Evolutionary conservation across 1,139 yeast species (phyloP).

Genomic region (Meyerozyma elateridarum): DNA sequence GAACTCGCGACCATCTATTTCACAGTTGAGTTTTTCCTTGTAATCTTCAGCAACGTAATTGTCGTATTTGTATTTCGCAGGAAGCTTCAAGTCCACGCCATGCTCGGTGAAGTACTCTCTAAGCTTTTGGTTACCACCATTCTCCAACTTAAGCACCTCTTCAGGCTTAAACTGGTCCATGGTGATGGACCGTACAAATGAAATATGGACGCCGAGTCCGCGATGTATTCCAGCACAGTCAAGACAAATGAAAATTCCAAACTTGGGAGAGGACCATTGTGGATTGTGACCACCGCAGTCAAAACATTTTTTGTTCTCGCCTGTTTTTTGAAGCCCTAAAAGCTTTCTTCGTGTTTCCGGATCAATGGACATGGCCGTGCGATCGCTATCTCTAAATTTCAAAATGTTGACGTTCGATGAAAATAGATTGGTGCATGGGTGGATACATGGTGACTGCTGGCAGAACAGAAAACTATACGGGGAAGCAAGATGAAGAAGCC

Average conservation of each 20-base stretch:
- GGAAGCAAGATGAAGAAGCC: too few relatives aligned
- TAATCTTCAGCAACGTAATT: slow-evolving; percentile 93
- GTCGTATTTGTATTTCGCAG: slow-evolving; percentile 74
- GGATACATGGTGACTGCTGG: too few relatives aligned
- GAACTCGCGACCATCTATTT: slow-evolving; percentile 70
- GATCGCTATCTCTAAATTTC: slow-evolving; percentile 3
- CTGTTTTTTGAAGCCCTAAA: slow-evolving; percentile 72
- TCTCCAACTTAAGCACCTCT: slow-evolving; percentile 85
- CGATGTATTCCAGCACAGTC: slow-evolving; percentile 98
- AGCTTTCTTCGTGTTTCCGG: slow-evolving; percentile 86
- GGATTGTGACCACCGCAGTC: slow-evolving; percentile 97
- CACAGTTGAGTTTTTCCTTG: slow-evolving; percentile 72
- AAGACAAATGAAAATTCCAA: slow-evolving; percentile 91
- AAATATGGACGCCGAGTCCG: slow-evolving; percentile 93
- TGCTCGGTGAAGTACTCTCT: slow-evolving; percentile 61
- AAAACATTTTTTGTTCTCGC: slow-evolving; percentile 82
- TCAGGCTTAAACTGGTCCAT: slow-evolving; percentile 97
- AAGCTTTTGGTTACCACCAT: slow-evolving; percentile 87
- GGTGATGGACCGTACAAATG: slow-evolving; percentile 92
- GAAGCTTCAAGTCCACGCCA: slow-evolving; percentile 64
- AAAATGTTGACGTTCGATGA: slow-evolving; percentile 2
- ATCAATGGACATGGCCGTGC: slow-evolving; percentile 62
- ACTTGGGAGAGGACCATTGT: slow-evolving; percentile 98
- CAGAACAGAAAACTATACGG: too few relatives aligned
- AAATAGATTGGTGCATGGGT: too few relatives aligned